Evolutionary conservation across 73 alveolate species (phyloP).

Genomic region (Tetrahymena thermophila): DNA sequence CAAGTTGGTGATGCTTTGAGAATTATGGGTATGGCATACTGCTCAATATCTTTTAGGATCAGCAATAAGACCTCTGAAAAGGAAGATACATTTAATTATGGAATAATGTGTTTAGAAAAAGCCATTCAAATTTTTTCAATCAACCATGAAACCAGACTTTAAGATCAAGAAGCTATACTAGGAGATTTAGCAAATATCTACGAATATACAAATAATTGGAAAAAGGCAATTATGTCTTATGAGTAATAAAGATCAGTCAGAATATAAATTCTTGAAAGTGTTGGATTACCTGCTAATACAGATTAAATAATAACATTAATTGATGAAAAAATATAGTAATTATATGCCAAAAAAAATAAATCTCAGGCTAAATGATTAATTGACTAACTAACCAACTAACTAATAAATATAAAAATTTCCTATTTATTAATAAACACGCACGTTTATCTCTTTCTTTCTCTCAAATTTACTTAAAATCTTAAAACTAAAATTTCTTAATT

Average conservation of each 20-base stretch:
- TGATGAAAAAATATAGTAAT: neutral
- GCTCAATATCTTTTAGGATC: neutral
- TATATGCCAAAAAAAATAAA: neutral
- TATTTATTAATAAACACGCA: neutral
- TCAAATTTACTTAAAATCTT: no score
- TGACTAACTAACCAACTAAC: neutral
- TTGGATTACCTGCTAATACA: neutral
- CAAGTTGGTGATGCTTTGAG: neutral
- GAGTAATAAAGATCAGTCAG: neutral
- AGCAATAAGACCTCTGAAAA: neutral
- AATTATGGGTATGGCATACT: neutral
- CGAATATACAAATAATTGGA: neutral
- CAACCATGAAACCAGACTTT: neutral
- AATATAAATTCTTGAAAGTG: neutral
- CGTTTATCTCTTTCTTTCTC: neutral
- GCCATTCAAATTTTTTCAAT: neutral
- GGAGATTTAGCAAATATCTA: neutral
- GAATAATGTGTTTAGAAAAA: neutral
- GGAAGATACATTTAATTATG: neutral
- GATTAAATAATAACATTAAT: neutral
- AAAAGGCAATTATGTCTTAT: neutral
- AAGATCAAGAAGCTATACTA: neutral
- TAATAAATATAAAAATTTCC: no score
- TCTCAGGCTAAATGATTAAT: neutral
- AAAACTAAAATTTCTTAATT: neutral